A percentile compares a stretch with the other conserved stretches of the same genome.
phyloP scores from a whole-genome alignment of 116 monocot genomes.

The Zostera marina region DNA sequence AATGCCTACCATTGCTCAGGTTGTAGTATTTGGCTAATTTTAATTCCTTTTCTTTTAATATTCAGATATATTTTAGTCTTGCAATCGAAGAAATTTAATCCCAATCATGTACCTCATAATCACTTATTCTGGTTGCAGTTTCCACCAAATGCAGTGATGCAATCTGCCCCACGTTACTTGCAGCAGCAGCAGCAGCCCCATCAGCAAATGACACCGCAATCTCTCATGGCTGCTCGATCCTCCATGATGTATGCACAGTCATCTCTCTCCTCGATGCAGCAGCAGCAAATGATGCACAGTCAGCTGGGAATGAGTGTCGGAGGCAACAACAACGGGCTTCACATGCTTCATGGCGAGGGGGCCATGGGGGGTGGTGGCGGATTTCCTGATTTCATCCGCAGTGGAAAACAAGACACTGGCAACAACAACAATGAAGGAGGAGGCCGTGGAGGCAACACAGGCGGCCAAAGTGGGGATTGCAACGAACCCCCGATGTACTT shows the following conservation, averaged over 20 bases:
- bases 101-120: too few relatives aligned
- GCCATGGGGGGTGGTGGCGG: slow-evolving; percentile 12
- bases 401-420: slow-evolving; percentile 24
- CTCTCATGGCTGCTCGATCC: slow-evolving; percentile 50
- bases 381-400: slow-evolving; percentile 40
- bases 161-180: slow-evolving; percentile 38
- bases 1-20: slow-evolving; percentile 55
- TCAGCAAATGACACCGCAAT: slow-evolving; percentile 33
- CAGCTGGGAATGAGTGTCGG: slow-evolving; percentile 50
- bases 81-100: background rate
- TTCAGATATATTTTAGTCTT: background rate
- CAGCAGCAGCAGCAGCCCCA: slow-evolving; percentile 39
- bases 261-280: slow-evolving; percentile 38
- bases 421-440: slow-evolving; percentile 14
- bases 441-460: slow-evolving; percentile 28
- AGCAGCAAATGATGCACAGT: slow-evolving; percentile 40
- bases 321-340: slow-evolving; percentile 27
- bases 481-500: slow-evolving; percentile 31
- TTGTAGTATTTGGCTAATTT: too few relatives aligned
- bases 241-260: slow-evolving; percentile 60
- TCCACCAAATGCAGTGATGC: slow-evolving; percentile 38
- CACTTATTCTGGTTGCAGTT: slow-evolving; percentile 19
- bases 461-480: slow-evolving; percentile 39
- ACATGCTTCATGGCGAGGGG: slow-evolving; percentile 52
- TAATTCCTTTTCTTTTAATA: background rate